Evolutionary conservation across 116 monocot species (phyloP).

Genomic region (Dioscorea cayenensis): DNA sequence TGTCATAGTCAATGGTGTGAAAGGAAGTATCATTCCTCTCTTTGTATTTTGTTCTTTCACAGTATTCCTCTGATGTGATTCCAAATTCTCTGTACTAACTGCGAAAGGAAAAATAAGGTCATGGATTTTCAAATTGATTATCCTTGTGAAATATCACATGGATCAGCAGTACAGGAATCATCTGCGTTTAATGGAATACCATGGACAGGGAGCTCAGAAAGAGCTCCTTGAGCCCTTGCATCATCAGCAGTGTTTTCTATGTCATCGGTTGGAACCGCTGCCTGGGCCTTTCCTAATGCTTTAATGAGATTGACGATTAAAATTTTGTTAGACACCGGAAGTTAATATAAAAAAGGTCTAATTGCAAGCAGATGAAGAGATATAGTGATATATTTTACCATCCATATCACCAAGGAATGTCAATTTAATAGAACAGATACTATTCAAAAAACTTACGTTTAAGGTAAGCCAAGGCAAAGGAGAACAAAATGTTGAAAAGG

Average conservation of each 20-base stretch:
- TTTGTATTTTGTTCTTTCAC: not conserved
- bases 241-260: slow-evolving; percentile 1
- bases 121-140: not conserved
- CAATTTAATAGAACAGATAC: not conserved
- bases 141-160: not conserved
- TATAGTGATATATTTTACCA: not conserved
- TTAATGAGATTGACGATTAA: not conserved
- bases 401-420: not conserved
- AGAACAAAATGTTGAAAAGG: slow-evolving; percentile 41
- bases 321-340: slow-evolving; percentile 3
- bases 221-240: not conserved
- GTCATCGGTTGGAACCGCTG: slow-evolving; percentile 18
- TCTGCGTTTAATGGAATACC: slow-evolving; percentile 1
- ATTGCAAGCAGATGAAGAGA: not conserved
- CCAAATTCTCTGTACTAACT: not conserved
- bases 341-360: not conserved
- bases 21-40: slow-evolving; percentile 47
- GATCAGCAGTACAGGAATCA: not conserved
- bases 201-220: not conserved
- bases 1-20: slow-evolving; percentile 37
- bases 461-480: slow-evolving; percentile 33
- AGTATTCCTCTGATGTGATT: slow-evolving; percentile 1
- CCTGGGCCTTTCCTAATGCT: slow-evolving; percentile 43
- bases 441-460: slow-evolving; percentile 26
- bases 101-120: not conserved